These are phyloP conservation scores for Melampsora americana DNA, from an alignment of 1,284 basidiomycete species.

Conservation along the genomic window DNA sequence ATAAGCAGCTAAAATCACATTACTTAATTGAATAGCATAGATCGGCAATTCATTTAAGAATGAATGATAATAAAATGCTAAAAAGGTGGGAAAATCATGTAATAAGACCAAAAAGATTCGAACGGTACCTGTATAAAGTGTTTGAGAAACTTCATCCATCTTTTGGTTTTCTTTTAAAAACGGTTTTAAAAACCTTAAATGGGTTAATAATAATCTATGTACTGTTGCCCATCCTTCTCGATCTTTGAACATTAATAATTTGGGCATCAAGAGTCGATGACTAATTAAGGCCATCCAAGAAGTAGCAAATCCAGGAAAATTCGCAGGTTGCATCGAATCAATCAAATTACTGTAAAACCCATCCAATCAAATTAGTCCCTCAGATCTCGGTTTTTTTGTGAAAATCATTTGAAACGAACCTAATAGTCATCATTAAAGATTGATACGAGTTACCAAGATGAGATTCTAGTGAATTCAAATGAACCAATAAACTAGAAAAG, in stretches of 20 bases:
- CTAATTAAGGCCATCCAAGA: slow-evolving; percentile 97
- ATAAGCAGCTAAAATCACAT: slow-evolving; percentile 93
- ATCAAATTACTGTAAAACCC: slow-evolving; percentile 73
- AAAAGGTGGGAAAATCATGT: slow-evolving; percentile 98
- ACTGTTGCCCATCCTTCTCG: slow-evolving; percentile 91
- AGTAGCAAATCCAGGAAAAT: slow-evolving; percentile 97
- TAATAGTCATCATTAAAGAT: slow-evolving; percentile 78
- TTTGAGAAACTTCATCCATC: slow-evolving; percentile 75
- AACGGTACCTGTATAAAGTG: slow-evolving; percentile 87
- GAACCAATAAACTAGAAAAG: slow-evolving; percentile 93
- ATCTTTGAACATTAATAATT: slow-evolving; percentile 77
- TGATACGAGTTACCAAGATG: slow-evolving; percentile 79
- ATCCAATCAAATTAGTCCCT: neutral
- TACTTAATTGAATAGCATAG: slow-evolving; percentile 91
- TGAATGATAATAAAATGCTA: slow-evolving; percentile 93
- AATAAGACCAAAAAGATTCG: slow-evolving; percentile 88
- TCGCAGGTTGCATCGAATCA: slow-evolving; percentile 90
- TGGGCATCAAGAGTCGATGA: slow-evolving; percentile 95
- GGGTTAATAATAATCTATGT: slow-evolving; percentile 84
- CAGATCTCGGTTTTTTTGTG: neutral
- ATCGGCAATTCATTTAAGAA: slow-evolving; percentile 88
- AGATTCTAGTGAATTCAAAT: slow-evolving; percentile 77
- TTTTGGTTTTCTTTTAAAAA: slow-evolving; percentile 75
- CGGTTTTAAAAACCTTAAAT: slow-evolving; percentile 89
- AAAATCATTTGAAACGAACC: slow-evolving; percentile 7